Base-by-base conservation (phyloP, 257 asterid genomes). In the Solanum paucissectum region DNA sequence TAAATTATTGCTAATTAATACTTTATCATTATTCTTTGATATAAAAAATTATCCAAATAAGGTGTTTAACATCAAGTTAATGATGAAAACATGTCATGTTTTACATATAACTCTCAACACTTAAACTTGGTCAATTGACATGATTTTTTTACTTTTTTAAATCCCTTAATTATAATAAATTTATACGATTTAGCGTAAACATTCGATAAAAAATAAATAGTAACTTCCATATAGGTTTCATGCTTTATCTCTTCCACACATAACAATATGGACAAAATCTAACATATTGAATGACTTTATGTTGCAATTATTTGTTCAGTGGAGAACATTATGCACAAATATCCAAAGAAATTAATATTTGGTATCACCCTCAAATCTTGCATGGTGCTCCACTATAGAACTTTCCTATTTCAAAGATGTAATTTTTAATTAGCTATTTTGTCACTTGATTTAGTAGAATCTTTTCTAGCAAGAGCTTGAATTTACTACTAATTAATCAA, bases 381-480 rank as follows among this genome's bases (percentile, higher is more conserved):
- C 85, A 73, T 81, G 85, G 29, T 81, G 85, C 85, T 81, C 85
- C 68, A 81, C 85, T 49, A 81, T 81, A 81, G 33, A 81, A 81
- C 18, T 81, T 81, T 9, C 6, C 6, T 3, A 46, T 27, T 27
- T 46, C 18, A 81, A 81, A 46, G 32, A 29, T 42, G 25, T 42
- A 13, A 27, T 46, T 27, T 77, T 27, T 44, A 8, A 81, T 16
- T 46, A 81, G 27, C 64, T 44, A 79, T 14, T 27, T 37, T 37
- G 16, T 76, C 27, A 75, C 12, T 37, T 75, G 33, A 75, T 75
- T 38, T 75, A 75, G 33, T 40, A 76, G 60, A 40, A 76, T 76
- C 23, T 40, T 76, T 76, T 12, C 4, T 12, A 75, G 21, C 10
- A 75, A 12, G 21, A 75, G 58, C 12, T 75, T 75, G 58, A 33